Evolutionary conservation across 2,329 filamentous ascomycete species (phyloP).

Genomic region (Madurella fahalii): DNA sequence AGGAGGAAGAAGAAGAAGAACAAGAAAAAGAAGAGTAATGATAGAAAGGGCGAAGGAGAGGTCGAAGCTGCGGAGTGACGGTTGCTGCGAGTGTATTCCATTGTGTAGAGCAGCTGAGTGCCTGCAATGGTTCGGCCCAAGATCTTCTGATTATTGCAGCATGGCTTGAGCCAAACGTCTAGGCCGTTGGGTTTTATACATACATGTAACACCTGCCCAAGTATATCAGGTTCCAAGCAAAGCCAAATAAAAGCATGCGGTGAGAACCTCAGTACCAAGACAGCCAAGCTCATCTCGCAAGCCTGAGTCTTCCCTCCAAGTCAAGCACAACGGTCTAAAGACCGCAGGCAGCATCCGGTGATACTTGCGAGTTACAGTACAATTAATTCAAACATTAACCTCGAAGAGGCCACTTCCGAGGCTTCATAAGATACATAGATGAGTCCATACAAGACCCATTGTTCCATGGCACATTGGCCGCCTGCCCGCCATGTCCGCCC

Average conservation of each 20-base stretch:
- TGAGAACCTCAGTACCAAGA: too few relatives aligned
- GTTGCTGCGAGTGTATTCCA: not conserved
- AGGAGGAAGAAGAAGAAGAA: not conserved
- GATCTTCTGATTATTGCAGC: too few relatives aligned
- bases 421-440: not conserved
- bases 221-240: too few relatives aligned
- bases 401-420: not conserved
- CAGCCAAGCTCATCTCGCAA: not conserved
- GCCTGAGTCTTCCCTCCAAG: not conserved
- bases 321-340: not conserved
- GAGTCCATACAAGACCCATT: not conserved
- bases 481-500: not conserved
- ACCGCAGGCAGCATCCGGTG: not conserved
- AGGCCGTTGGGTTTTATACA: too few relatives aligned
- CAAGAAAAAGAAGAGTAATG: constrained; percentile 13
- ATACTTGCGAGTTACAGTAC: not conserved
- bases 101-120: too few relatives aligned
- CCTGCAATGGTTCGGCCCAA: too few relatives aligned
- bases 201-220: too few relatives aligned
- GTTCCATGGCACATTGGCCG: not conserved
- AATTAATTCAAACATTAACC: not conserved
- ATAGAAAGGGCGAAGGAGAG: constrained; percentile 2
- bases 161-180: too few relatives aligned
- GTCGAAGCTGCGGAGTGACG: not conserved
- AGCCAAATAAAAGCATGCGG: too few relatives aligned